A percentile compares a stretch with the other conserved stretches of the same genome.
These are phyloP conservation scores for Ophiostoma perfectum DNA, from an alignment of 2,329 filamentous ascomycete species.

Conservation along the genomic window DNA sequence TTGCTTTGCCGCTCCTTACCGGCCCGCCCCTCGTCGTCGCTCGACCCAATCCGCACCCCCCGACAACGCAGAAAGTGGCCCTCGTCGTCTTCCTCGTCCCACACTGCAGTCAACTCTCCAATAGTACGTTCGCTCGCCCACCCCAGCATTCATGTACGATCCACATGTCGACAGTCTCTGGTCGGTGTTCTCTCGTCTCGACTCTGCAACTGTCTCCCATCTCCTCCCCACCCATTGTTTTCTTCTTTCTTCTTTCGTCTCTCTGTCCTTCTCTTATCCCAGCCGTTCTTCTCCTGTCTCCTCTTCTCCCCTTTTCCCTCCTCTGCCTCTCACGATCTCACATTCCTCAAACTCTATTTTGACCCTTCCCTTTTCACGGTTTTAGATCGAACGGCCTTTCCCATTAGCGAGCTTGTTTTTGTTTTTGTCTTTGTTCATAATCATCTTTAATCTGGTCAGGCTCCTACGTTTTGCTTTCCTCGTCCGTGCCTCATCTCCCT, in stretches of 20 bases:
- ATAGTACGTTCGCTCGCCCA: slow-evolving; percentile 13
- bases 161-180: slow-evolving; percentile 11
- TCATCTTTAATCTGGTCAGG: background rate
- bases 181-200: background rate
- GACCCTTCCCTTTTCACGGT: slow-evolving; percentile 1
- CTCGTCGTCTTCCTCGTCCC: slow-evolving; percentile 16
- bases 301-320: background rate
- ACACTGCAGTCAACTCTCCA: slow-evolving; percentile 31
- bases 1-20: slow-evolving; percentile 7
- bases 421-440: background rate
- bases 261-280: background rate
- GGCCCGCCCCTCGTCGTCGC: slow-evolving; percentile 9
- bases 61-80: slow-evolving; percentile 14
- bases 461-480: background rate
- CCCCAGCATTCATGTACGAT: slow-evolving; percentile 1
- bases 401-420: slow-evolving; percentile 3
- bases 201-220: no score
- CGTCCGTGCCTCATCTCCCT: background rate
- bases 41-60: slow-evolving; percentile 10
- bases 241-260: slow-evolving; percentile 4
- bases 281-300: background rate
- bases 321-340: background rate
- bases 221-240: slow-evolving; percentile 9
- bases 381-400: background rate
- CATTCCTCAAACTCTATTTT: slow-evolving; percentile 12